Evolutionary conservation across 768 basidiomycete genomes (phyloP).

Genomic region (Tylopilus subfusipes): DNA sequence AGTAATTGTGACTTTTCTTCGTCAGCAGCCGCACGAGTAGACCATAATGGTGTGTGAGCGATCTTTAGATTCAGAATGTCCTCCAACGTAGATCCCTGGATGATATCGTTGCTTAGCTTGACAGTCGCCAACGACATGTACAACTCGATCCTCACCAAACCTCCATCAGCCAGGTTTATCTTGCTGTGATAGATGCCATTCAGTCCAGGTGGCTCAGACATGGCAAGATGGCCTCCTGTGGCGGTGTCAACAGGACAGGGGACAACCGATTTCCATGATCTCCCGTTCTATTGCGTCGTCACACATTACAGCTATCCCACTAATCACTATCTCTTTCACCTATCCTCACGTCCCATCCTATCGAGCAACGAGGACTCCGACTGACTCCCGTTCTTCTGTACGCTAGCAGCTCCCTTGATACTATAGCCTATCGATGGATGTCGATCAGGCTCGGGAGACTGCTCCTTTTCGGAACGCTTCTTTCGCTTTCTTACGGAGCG

Average conservation of each 20-base stretch:
- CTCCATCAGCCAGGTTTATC: slow-evolving; percentile 22
- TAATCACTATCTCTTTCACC: slow-evolving; percentile 27
- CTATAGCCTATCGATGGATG: slow-evolving; percentile 43
- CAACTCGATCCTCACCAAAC: slow-evolving; percentile 33
- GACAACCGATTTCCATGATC: background rate
- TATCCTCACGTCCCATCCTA: slow-evolving; percentile 30
- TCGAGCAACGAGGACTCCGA: slow-evolving; percentile 32
- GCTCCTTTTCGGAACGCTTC: slow-evolving; percentile 20
- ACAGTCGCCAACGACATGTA: background rate
- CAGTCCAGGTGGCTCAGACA: slow-evolving; percentile 1
- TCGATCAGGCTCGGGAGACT: slow-evolving; percentile 30
- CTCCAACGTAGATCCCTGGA: slow-evolving; percentile 63
- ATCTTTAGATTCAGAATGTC: slow-evolving; percentile 45
- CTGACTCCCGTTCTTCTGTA: slow-evolving; percentile 19
- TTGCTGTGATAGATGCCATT: slow-evolving; percentile 8
- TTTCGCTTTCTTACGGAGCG: slow-evolving; percentile 17
- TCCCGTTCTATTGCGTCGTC: slow-evolving; percentile 8
- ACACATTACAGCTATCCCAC: slow-evolving; percentile 21
- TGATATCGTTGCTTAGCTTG: background rate
- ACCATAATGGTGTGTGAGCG: slow-evolving; percentile 64
- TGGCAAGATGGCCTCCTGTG: background rate
- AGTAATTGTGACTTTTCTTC: slow-evolving; percentile 45
- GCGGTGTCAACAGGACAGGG: background rate
- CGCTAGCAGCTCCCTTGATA: slow-evolving; percentile 53
- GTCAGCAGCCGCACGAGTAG: slow-evolving; percentile 54